Percentiles rank a stretch among this genome's conserved stretches.
Evolutionary conservation across 371 early-diverging fungal species (phyloP).

Genomic region (Chytridium lagenaria): DNA sequence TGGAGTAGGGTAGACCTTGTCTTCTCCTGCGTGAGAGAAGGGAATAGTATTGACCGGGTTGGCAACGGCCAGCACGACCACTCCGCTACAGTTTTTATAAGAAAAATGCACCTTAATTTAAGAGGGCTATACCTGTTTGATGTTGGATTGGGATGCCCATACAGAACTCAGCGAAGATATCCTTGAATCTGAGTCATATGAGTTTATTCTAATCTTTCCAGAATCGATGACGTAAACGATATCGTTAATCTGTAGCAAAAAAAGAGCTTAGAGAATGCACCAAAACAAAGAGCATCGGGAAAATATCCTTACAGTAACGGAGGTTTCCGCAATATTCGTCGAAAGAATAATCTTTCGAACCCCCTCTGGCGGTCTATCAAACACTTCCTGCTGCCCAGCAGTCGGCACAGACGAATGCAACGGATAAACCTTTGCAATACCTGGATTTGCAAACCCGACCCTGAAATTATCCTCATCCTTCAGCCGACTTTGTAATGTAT

Average conservation of each 20-base stretch:
- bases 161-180: constrained; percentile 44
- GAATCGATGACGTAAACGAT: constrained; percentile 68
- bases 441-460: constrained; percentile 37
- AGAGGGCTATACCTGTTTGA: constrained; percentile 42
- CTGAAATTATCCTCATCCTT: constrained; percentile 36
- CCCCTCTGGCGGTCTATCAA: constrained; percentile 66
- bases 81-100: constrained; percentile 47
- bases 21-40: constrained; percentile 55
- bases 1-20: constrained; percentile 42
- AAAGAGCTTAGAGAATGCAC: not conserved
- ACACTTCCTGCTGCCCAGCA: constrained; percentile 71
- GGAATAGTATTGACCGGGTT: constrained; percentile 60
- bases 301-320: constrained; percentile 62
- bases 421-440: constrained; percentile 38
- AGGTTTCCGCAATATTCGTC: constrained; percentile 95
- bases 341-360: constrained; percentile 86
- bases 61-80: constrained; percentile 66
- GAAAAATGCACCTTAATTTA: not conserved
- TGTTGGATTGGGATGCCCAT: constrained; percentile 52
- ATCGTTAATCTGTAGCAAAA: constrained; percentile 53
- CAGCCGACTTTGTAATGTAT: constrained; percentile 29
- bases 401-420: constrained; percentile 81
- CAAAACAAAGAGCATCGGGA: constrained; percentile 3
- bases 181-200: constrained; percentile 45
- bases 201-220: constrained; percentile 55